A percentile compares a stretch with the other conserved stretches of the same genome.
Evolutionary conservation across 2,329 filamentous ascomycete genomes (phyloP).

Genomic region (Pezicula neosporulosa): DNA sequence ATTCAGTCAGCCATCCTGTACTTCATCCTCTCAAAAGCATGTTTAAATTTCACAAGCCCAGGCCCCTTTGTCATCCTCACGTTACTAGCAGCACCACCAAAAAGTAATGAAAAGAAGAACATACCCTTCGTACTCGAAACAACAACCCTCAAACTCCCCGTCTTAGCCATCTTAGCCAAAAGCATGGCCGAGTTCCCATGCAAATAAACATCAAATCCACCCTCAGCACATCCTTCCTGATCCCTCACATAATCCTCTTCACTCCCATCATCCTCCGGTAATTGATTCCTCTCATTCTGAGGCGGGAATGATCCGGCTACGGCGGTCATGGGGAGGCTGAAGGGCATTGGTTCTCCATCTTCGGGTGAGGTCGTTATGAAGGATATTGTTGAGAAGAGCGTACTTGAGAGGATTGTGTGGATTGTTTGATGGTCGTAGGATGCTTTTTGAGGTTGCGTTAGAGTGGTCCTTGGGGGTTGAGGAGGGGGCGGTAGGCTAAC

Average conservation of each 20-base stretch:
- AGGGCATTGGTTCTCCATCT: conserved; percentile 22
- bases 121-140: conserved; percentile 1
- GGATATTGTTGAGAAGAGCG: conserved; percentile 31
- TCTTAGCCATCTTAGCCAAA: conserved; percentile 2
- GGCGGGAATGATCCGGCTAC: conserved; percentile 5
- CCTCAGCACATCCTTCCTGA: neutral
- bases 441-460: conserved; percentile 1
- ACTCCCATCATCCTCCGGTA: conserved; percentile 5
- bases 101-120: neutral
- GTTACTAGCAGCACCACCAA: too few species aligned
- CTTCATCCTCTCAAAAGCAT: too few species aligned
- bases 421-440: conserved; percentile 25
- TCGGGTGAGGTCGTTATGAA: conserved; percentile 14
- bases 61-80: too few species aligned
- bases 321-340: conserved; percentile 6
- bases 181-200: conserved; percentile 9
- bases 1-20: too few species aligned
- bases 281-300: neutral
- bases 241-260: neutral
- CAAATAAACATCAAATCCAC: conserved; percentile 5
- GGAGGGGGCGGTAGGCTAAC: neutral
- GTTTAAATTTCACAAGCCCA: too few species aligned
- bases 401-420: conserved; percentile 19
- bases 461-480: neutral
- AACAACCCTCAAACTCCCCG: neutral